phyloP scores from a whole-genome alignment of 1,284 basidiomycete genomes.

The Trametes sp. region DNA sequence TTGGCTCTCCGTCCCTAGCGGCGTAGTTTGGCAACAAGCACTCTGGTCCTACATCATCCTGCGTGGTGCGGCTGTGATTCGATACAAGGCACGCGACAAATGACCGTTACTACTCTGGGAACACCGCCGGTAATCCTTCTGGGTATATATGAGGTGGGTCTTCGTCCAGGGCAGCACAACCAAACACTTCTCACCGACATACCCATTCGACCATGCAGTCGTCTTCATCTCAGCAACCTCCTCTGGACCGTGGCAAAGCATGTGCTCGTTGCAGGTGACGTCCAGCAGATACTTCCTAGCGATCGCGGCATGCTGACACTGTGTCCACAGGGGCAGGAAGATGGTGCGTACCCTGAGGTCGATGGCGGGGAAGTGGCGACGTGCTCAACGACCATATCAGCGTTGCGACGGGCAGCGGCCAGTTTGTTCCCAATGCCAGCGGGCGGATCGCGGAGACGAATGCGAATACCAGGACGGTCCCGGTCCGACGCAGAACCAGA shows the following conservation, averaged over 20 bases:
- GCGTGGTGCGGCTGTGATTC: constrained; percentile 8
- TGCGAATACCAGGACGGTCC: constrained; percentile 43
- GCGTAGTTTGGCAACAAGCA: constrained; percentile 26
- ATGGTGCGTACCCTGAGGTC: constrained; percentile 34
- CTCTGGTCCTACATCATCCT: constrained; percentile 8
- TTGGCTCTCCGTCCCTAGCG: constrained; percentile 12
- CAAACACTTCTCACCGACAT: constrained; percentile 3
- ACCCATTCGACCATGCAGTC: constrained; percentile 25
- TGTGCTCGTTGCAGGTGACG: constrained; percentile 43
- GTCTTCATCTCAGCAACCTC: constrained; percentile 25
- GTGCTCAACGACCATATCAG: constrained; percentile 19
- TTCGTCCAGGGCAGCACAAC: not conserved
- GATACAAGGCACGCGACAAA: constrained; percentile 5
- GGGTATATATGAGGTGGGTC: constrained; percentile 17
- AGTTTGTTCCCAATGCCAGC: constrained; percentile 40
- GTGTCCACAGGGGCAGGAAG: constrained; percentile 37
- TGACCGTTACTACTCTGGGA: constrained; percentile 3
- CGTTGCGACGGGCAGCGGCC: constrained; percentile 42
- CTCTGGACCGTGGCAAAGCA: constrained; percentile 42
- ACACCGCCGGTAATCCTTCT: constrained; percentile 13
- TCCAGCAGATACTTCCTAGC: too few relatives aligned
- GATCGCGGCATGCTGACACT: not conserved
- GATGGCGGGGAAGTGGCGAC: not conserved
- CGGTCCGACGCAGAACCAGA: constrained; percentile 39
- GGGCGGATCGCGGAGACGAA: constrained; percentile 36